Percentiles rank a stretch among this genome's conserved stretches.
These are phyloP conservation scores for Solanum rostratum DNA, from an alignment of 257 asterid genomes.

Conservation along the genomic window DNA sequence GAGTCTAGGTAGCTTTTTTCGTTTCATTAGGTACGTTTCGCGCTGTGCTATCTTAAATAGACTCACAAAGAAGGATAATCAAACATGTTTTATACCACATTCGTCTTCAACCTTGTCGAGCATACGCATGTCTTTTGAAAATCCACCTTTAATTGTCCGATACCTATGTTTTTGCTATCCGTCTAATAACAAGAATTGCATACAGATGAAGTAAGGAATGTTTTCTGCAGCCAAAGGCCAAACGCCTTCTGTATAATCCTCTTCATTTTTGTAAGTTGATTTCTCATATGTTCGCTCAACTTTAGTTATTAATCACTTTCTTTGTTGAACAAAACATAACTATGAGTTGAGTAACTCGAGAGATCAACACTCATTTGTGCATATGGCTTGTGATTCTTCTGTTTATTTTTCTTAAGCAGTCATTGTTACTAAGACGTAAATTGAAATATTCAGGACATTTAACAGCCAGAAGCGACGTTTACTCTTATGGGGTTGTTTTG, in stretches of 20 bases:
- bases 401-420: not conserved
- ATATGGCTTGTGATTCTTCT: not conserved
- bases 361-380: not conserved
- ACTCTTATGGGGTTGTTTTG: constrained; percentile 84
- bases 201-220: not conserved
- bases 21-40: not conserved
- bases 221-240: not conserved
- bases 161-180: not conserved
- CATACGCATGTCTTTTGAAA: not conserved
- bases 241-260: not conserved
- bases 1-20: constrained; percentile 8
- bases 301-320: not conserved
- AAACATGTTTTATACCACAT: not conserved
- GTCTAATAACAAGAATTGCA: not conserved
- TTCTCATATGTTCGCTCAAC: not conserved
- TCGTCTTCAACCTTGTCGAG: not conserved
- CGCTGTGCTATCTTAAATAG: not conserved
- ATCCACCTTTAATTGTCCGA: not conserved
- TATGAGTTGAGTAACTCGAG: too few relatives aligned
- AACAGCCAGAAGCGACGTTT: constrained; percentile 79
- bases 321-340: not conserved
- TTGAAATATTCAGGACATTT: constrained; percentile 46
- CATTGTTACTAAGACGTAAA: not conserved
- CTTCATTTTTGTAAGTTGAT: not conserved
- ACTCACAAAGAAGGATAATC: not conserved